Percentiles rank a stretch among this genome's conserved stretches.
phyloP scores from a whole-genome alignment of 768 basidiomycete genomes.

The Coprinopsis marcescibilis region DNA sequence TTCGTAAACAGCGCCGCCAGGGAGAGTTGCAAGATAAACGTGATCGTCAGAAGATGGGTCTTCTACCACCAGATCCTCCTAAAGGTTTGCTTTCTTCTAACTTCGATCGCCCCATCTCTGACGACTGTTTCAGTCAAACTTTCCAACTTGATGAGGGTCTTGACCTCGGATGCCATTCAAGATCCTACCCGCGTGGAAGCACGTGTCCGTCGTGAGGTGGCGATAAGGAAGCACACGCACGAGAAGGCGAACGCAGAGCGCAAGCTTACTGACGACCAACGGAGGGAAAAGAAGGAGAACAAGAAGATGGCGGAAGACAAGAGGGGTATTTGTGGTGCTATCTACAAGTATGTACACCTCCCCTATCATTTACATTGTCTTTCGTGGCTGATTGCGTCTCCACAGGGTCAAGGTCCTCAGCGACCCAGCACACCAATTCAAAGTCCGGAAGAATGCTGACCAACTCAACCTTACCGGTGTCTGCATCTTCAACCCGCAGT shows the following conservation, averaged over 20 bases:
- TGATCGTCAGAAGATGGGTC: conserved; percentile 92
- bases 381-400: not conserved
- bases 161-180: conserved; percentile 94
- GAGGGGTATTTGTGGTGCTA: conserved; percentile 74
- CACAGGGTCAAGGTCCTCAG: conserved; percentile 83
- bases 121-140: conserved; percentile 61
- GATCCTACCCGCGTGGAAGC: conserved; percentile 98
- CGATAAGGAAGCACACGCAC: conserved; percentile 81
- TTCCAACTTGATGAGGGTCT: conserved; percentile 94
- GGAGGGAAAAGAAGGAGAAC: conserved; percentile 77
- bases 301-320: conserved; percentile 88
- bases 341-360: conserved; percentile 66
- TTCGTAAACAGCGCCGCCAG: conserved; percentile 83
- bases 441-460: conserved; percentile 94
- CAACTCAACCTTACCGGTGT: conserved; percentile 84
- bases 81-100: conserved; percentile 56
- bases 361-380: not conserved
- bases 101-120: conserved; percentile 3
- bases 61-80: conserved; percentile 90
- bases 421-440: conserved; percentile 94
- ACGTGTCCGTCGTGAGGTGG: conserved; percentile 88
- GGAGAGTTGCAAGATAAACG: conserved; percentile 91
- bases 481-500: conserved; percentile 85
- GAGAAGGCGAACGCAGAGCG: conserved; percentile 92
- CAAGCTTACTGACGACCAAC: conserved; percentile 87